Conservation (phyloP, 2,329 filamentous ascomycete genomes). For the Magnaporthiopsis incrustans region DNA sequence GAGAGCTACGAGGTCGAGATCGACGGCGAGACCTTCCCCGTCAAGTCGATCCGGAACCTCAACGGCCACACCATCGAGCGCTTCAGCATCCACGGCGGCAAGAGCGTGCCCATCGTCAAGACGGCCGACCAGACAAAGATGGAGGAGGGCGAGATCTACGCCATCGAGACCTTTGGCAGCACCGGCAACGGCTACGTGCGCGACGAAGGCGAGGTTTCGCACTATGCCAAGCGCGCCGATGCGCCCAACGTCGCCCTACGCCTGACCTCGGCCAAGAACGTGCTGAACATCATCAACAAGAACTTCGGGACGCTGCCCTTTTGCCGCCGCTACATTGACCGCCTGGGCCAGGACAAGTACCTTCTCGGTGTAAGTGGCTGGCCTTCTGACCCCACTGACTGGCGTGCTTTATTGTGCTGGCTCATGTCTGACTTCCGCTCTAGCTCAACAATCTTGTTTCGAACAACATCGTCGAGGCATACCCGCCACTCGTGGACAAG, state of each 20-base stretch:
- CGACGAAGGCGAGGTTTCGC: slow-evolving; percentile 84
- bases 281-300: slow-evolving; percentile 87
- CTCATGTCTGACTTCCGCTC: slow-evolving; percentile 16
- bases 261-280: slow-evolving; percentile 72
- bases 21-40: slow-evolving; percentile 66
- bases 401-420: not conserved
- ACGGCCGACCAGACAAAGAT: slow-evolving; percentile 84
- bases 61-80: slow-evolving; percentile 86
- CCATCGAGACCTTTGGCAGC: slow-evolving; percentile 92
- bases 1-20: slow-evolving; percentile 87
- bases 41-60: slow-evolving; percentile 81
- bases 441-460: slow-evolving; percentile 81
- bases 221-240: slow-evolving; percentile 72
- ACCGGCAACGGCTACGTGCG: slow-evolving; percentile 83
- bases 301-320: slow-evolving; percentile 93
- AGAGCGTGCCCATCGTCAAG: slow-evolving; percentile 92
- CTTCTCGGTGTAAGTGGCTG: slow-evolving; percentile 63
- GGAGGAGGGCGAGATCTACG: slow-evolving; percentile 94
- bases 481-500: slow-evolving; percentile 81
- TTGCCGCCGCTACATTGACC: slow-evolving; percentile 83
- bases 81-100: slow-evolving; percentile 85
- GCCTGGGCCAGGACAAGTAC: slow-evolving; percentile 92
- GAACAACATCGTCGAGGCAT: slow-evolving; percentile 78
- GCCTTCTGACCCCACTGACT: not conserved
- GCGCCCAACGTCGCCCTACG: slow-evolving; percentile 69